Percentiles rank a stretch among this genome's conserved stretches.
Conservation (phyloP, 1,139 yeast species). For the Suhomyces wounanorum region DNA sequence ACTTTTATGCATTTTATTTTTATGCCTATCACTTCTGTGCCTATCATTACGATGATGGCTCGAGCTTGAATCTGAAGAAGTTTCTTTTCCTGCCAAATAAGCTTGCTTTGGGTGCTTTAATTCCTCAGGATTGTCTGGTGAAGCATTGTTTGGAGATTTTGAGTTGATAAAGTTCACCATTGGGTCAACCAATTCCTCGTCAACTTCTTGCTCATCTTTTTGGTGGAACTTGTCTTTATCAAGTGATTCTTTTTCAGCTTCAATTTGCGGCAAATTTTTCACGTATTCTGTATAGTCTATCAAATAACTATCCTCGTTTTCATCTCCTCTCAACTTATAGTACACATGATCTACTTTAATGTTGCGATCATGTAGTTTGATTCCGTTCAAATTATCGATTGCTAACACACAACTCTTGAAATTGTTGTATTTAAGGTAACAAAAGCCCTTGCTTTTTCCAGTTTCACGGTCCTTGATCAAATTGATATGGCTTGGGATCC, state of each 20-base stretch:
- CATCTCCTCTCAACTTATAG: constrained; percentile 57
- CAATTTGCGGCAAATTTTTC: constrained; percentile 6
- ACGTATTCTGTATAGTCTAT: constrained; percentile 33
- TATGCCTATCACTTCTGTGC: constrained; percentile 6
- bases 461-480: constrained; percentile 68
- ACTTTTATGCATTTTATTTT: constrained; percentile 8
- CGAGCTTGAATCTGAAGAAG: constrained; percentile 3
- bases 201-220: constrained; percentile 2
- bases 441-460: constrained; percentile 76
- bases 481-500: constrained; percentile 78
- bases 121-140: constrained; percentile 7
- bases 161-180: background rate
- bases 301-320: constrained; percentile 46
- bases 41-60: constrained; percentile 7
- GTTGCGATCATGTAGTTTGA: constrained; percentile 55
- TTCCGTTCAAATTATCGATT: constrained; percentile 84
- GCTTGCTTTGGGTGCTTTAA: constrained; percentile 25
- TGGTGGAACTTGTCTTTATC: too few species aligned
- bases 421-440: constrained; percentile 80
- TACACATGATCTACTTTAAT: constrained; percentile 78
- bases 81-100: constrained; percentile 10
- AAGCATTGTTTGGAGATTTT: background rate
- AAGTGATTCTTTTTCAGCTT: background rate
- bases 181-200: constrained; percentile 21
- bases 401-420: constrained; percentile 82